Base-by-base conservation (phyloP, 2,329 filamentous ascomycete species). In the Phialemoniopsis sp. region DNA sequence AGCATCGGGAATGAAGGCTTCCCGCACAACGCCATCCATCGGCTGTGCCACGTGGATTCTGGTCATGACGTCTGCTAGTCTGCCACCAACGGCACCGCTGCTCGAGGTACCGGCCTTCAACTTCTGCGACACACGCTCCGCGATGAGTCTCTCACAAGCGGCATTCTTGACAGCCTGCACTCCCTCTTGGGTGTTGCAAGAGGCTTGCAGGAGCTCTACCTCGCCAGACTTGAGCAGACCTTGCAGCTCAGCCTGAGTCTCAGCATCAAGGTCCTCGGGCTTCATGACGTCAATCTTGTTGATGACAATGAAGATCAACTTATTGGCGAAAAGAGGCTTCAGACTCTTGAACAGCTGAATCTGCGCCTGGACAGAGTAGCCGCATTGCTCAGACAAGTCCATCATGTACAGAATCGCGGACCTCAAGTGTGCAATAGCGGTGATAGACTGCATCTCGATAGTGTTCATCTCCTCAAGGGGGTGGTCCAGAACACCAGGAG, bases 401-500 rank as follows among this genome's bases (percentile, higher is more conserved):
- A 97, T 95, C 60, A 97, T 97, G 67, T 97, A 97, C 44, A 97
- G 73, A 48, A 98, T 94, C 41, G 91, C 91, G 32, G 90, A 94
- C 54, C 91, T 81, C 59, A 98, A 74, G 72, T 98, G 94, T 37
- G 93, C 93, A 68, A 98, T 95, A 10, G 94, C 93, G 14, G 91
- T 97, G 52, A 98, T 96, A 46, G 87, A 87, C 73, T 97, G 93
- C 89, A 97, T 97, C 68, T 98, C 93, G 59, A 98, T 98, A 4
- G 93, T 97, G 70, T 96, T 95, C 93, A 97, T 98, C 70, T 97
- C 93, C 67, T 97, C 93, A 8, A 98, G 80, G 29, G 91, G 90
- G 62, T 98, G 93, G 55, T 98, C 93, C 45, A 98, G 72, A 51
- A 98, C 95, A 73, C 93, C 93, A n/a, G 91, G 91, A 10, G 93